A percentile compares a stretch with the other conserved stretches of the same genome.
These are phyloP conservation scores for Farysia itapuensis DNA, from an alignment of 1,284 basidiomycete species.

Conservation along the genomic window DNA sequence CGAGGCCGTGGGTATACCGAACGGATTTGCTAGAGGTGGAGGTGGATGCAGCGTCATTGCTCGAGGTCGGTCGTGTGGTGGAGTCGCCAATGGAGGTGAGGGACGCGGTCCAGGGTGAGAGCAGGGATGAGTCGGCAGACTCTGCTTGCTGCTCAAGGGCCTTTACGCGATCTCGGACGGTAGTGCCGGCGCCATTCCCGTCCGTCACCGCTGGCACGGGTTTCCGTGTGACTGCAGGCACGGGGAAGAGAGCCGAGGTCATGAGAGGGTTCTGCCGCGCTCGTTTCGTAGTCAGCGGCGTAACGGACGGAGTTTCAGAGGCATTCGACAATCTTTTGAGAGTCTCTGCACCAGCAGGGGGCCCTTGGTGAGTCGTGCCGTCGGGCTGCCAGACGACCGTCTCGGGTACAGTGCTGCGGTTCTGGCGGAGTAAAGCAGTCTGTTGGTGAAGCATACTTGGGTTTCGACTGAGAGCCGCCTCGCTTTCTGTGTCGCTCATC, in stretches of 20 bases:
- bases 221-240: neutral
- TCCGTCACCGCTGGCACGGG: neutral
- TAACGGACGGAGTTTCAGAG: conserved; percentile 45
- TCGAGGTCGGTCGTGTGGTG: neutral
- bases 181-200: conserved; percentile 2
- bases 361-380: too few species aligned
- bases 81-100: conserved; percentile 10
- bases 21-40: conserved; percentile 1
- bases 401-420: too few species aligned
- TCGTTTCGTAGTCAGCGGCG: conserved; percentile 48
- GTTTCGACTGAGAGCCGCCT: conserved; percentile 12
- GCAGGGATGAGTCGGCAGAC: neutral
- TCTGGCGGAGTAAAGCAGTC: too few species aligned
- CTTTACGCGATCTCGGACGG: conserved; percentile 38
- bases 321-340: too few species aligned
- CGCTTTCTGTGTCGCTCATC: conserved; percentile 21
- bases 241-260: conserved; percentile 37
- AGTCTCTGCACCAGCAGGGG: too few species aligned
- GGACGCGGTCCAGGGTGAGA: conserved; percentile 12
- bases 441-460: conserved; percentile 22
- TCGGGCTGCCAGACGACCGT: too few species aligned
- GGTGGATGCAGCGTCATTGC: neutral
- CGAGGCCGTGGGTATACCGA: conserved; percentile 22
- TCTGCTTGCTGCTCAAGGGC: conserved; percentile 28
- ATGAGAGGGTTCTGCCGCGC: conserved; percentile 41